A percentile compares a stretch with the other conserved stretches of the same genome.
Conservation (phyloP, 139 green algal genomes). For the Auxenochlorella pyrenoidosa region DNA sequence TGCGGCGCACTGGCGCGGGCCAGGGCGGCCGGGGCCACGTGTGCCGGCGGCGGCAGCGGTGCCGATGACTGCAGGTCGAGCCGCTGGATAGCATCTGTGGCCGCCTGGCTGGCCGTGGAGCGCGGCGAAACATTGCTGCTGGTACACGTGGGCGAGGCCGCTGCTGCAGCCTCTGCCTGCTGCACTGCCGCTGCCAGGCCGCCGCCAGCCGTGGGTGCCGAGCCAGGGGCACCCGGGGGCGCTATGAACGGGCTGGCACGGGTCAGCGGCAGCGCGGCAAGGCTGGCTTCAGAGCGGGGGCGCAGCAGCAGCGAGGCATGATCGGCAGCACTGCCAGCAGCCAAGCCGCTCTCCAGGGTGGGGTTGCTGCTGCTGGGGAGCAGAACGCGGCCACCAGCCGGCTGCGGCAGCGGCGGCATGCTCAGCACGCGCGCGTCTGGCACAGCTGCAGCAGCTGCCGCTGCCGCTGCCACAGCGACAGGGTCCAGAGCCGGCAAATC, state of each 20-base stretch:
- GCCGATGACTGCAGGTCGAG: slow-evolving; percentile 8
- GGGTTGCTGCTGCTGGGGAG: slow-evolving; percentile 3
- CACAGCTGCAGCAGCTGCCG: not conserved
- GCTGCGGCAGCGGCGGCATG: slow-evolving; percentile 16
- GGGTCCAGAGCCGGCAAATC: not conserved
- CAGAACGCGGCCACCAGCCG: not conserved
- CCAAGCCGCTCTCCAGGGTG: not conserved
- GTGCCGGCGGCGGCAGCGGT: not conserved
- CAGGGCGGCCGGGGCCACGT: not conserved
- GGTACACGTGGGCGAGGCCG: not conserved
- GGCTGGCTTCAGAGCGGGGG: slow-evolving; percentile 22
- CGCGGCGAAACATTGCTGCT: slow-evolving; percentile 23
- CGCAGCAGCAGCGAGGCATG: not conserved
- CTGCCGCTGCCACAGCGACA: not conserved
- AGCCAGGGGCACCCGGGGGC: not conserved
- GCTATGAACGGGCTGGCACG: not conserved
- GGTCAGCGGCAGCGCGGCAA: not conserved
- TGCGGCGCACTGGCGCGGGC: not conserved
- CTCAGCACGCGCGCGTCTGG: not conserved
- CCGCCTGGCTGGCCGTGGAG: not conserved
- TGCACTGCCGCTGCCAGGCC: not conserved
- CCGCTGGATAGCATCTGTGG: not conserved
- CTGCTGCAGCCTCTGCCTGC: not conserved
- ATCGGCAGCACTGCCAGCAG: not conserved
- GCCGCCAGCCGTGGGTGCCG: not conserved